These are phyloP conservation scores for Mycena kentingensis DNA, from an alignment of 768 basidiomycete species.

Conservation along the genomic window DNA sequence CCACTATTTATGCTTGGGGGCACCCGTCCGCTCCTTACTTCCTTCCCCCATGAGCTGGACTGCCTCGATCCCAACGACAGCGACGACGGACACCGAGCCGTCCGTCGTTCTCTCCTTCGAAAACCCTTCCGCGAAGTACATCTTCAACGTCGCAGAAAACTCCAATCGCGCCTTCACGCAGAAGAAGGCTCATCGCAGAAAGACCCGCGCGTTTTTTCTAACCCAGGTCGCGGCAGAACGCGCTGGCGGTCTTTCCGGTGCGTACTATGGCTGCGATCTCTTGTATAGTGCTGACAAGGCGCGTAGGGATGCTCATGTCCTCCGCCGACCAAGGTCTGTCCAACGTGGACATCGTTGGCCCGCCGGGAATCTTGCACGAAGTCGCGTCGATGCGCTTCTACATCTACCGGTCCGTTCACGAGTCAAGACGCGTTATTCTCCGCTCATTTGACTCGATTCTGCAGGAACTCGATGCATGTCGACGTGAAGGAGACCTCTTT, in stretches of 20 bases:
- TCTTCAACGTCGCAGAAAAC: conserved; percentile 88
- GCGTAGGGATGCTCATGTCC: conserved; percentile 50
- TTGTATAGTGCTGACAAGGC: conserved; percentile 31
- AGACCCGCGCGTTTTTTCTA: conserved; percentile 71
- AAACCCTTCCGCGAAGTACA: conserved; percentile 62
- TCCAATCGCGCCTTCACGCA: conserved; percentile 75
- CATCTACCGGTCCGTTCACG: conserved; percentile 50
- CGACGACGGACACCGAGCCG: conserved; percentile 80
- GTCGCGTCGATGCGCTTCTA: conserved; percentile 59
- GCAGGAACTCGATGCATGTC: conserved; percentile 45
- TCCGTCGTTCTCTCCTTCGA: conserved; percentile 76
- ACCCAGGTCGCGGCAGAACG: conserved; percentile 65
- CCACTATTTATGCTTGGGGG: too few species aligned
- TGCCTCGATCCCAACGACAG: conserved; percentile 56
- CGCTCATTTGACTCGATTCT: neutral
- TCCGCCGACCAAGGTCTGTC: conserved; percentile 55
- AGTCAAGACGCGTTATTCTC: neutral
- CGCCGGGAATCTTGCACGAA: conserved; percentile 54
- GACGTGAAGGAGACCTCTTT: conserved; percentile 37
- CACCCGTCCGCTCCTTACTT: too few species aligned
- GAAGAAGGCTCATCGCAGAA: conserved; percentile 64
- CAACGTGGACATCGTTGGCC: conserved; percentile 54
- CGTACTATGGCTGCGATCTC: conserved; percentile 16
- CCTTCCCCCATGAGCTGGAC: conserved; percentile 68
- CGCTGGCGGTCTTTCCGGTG: conserved; percentile 75